These are phyloP conservation scores for Acer saccharum DNA, from an alignment of 345 rosid species.

Conservation along the genomic window DNA sequence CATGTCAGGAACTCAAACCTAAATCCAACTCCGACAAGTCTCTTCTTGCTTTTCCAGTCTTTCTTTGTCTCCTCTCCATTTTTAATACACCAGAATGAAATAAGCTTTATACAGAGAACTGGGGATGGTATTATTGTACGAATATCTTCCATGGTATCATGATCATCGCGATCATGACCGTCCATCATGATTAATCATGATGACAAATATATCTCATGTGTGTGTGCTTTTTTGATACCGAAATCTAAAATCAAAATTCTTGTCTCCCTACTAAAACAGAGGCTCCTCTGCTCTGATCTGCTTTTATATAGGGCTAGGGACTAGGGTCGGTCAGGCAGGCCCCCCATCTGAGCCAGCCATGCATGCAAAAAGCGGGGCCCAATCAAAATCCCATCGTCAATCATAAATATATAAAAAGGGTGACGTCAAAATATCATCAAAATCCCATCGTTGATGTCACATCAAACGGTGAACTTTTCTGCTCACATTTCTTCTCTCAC, in stretches of 20 bases:
- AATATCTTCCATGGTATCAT: neutral
- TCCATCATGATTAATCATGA: neutral
- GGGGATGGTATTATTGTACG: neutral
- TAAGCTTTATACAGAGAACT: neutral
- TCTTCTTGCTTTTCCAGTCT: neutral
- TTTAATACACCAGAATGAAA: neutral
- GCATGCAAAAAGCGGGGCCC: conserved; percentile 17
- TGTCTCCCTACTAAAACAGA: conserved; percentile 18
- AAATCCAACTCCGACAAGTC: neutral
- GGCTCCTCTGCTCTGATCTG: neutral
- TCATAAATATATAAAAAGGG: conserved; percentile 4
- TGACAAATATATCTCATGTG: neutral
- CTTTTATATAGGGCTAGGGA: neutral
- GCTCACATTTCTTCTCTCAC: neutral
- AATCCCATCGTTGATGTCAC: conserved; percentile 23
- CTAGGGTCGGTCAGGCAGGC: conserved; percentile 1
- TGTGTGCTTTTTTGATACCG: neutral
- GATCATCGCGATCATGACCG: neutral
- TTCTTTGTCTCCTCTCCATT: neutral
- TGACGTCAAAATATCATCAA: conserved; percentile 22
- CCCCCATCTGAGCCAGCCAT: conserved; percentile 21
- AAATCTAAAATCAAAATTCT: conserved; percentile 5
- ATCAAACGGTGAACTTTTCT: conserved; percentile 16
- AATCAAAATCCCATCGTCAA: conserved; percentile 25
- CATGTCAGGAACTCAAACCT: neutral